These are phyloP conservation scores for Exophiala phaeomuriformis DNA, from an alignment of 2,329 filamentous ascomycete genomes.

Conservation along the genomic window DNA sequence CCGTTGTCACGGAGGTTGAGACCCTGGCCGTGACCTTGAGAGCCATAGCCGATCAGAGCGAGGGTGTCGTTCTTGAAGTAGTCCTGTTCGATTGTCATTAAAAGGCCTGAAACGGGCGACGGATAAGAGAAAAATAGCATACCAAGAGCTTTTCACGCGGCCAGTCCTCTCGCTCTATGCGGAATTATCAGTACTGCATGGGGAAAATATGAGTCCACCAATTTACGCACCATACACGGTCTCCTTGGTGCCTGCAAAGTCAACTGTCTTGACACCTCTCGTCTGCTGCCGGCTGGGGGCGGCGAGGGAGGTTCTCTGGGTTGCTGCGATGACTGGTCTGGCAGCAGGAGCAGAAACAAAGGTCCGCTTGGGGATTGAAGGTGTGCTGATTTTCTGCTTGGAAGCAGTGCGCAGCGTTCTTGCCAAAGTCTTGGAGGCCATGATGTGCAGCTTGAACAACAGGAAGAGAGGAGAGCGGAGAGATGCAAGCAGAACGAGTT, in stretches of 20 bases:
- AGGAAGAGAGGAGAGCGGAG: slow-evolving; percentile 2
- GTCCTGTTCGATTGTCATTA: slow-evolving; percentile 51
- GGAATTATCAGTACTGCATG: slow-evolving; percentile 2
- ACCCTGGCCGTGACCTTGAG: slow-evolving; percentile 97
- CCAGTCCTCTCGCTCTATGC: slow-evolving; percentile 91
- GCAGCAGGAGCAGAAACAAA: slow-evolving; percentile 52
- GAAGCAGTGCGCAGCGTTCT: slow-evolving; percentile 53
- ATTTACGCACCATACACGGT: slow-evolving; percentile 70
- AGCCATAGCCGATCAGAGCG: slow-evolving; percentile 96
- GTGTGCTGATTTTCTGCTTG: slow-evolving; percentile 47
- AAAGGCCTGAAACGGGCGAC: neutral
- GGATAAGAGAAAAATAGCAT: slow-evolving; percentile 39
- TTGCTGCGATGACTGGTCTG: slow-evolving; percentile 43
- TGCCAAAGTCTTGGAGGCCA: slow-evolving; percentile 45
- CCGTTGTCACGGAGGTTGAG: slow-evolving; percentile 99
- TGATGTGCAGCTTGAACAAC: slow-evolving; percentile 28
- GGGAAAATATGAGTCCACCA: neutral
- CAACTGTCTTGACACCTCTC: slow-evolving; percentile 94
- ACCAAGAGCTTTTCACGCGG: slow-evolving; percentile 95
- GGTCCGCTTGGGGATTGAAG: slow-evolving; percentile 49
- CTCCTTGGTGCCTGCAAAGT: slow-evolving; percentile 95
- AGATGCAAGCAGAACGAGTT: slow-evolving; percentile 6
- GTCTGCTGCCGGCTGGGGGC: slow-evolving; percentile 56
- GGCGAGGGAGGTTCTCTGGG: slow-evolving; percentile 39
- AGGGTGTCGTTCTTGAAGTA: slow-evolving; percentile 99